A percentile compares a stretch with the other conserved stretches of the same genome.
These are phyloP conservation scores for Teratosphaeria nubilosa DNA, from an alignment of 2,329 filamentous ascomycete species.

Conservation along the genomic window DNA sequence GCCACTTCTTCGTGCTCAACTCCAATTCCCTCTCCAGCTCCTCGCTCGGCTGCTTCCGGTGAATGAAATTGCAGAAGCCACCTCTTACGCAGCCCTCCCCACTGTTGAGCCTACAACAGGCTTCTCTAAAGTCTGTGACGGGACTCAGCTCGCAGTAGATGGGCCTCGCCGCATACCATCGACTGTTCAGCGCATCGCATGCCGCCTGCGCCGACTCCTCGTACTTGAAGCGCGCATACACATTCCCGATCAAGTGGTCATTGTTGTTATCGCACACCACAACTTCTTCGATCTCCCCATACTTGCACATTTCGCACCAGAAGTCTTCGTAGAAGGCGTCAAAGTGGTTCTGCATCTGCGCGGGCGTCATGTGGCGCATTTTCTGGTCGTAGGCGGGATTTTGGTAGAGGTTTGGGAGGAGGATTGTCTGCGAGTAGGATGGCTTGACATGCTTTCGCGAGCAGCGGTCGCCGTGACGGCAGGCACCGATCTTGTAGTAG, in stretches of 20 bases:
- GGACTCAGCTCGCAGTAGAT: slow-evolving; percentile 97
- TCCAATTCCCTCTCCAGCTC: slow-evolving; percentile 84
- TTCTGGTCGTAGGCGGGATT: slow-evolving; percentile 81
- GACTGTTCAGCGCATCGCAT: slow-evolving; percentile 84
- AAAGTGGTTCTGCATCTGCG: slow-evolving; percentile 97
- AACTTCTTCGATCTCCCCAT: slow-evolving; percentile 92
- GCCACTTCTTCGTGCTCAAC: slow-evolving; percentile 91
- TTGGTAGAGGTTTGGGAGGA: slow-evolving; percentile 97
- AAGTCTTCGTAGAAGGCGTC: slow-evolving; percentile 99
- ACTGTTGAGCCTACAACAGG: slow-evolving; percentile 86
- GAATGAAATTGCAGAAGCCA: slow-evolving; percentile 99
- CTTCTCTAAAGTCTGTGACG: slow-evolving; percentile 96
- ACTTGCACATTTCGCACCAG: slow-evolving; percentile 99
- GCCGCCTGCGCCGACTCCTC: slow-evolving; percentile 90
- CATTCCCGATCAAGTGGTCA: slow-evolving; percentile 96
- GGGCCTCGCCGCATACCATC: slow-evolving; percentile 93
- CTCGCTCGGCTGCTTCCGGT: slow-evolving; percentile 83
- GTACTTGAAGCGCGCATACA: slow-evolving; percentile 99
- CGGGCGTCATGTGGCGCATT: slow-evolving; percentile 80
- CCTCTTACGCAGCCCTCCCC: slow-evolving; percentile 93
- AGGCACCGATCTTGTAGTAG: slow-evolving; percentile 99
- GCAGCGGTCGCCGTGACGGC: slow-evolving; percentile 95
- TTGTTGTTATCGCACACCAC: slow-evolving; percentile 99
- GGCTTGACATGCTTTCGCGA: slow-evolving; percentile 98
- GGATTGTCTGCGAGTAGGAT: slow-evolving; percentile 92